phyloP scores from a whole-genome alignment of 768 basidiomycete genomes.

The Psilocybe azurescens region DNA sequence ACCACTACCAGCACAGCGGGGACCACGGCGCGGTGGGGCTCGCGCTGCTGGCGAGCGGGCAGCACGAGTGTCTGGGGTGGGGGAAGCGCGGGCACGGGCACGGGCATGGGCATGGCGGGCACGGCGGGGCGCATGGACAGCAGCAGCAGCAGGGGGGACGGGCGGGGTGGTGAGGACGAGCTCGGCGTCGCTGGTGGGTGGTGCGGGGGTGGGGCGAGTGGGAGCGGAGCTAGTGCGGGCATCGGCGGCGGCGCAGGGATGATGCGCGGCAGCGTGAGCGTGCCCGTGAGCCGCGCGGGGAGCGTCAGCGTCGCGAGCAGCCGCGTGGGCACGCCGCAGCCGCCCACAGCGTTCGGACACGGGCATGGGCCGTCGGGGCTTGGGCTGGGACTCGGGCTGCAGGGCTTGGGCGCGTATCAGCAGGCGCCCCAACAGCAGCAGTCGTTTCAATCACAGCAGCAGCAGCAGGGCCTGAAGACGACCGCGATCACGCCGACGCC shows the following conservation, averaged over 20 bases:
- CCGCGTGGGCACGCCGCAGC: conserved; percentile 41
- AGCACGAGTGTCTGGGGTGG: conserved; percentile 50
- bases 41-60: conserved; percentile 77
- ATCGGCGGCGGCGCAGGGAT: conserved; percentile 5
- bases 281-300: conserved; percentile 40
- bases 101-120: not conserved
- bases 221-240: not conserved
- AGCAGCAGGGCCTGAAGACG: conserved; percentile 35
- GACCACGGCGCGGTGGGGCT: conserved; percentile 93
- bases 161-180: conserved; percentile 1
- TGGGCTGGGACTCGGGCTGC: not conserved
- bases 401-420: not conserved
- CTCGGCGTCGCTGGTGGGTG: conserved; percentile 2
- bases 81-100: conserved; percentile 22
- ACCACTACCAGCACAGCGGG: conserved; percentile 97
- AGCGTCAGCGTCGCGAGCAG: conserved; percentile 35
- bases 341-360: conserved; percentile 5
- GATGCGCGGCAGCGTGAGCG: conserved; percentile 34
- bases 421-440: conserved; percentile 6
- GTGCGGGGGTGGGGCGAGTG: conserved; percentile 14
- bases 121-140: not conserved
- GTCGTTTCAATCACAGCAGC: conserved; percentile 12
- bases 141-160: not conserved
- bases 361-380: conserved; percentile 7
- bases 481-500: conserved; percentile 23